Conservation (phyloP, 768 basidiomycete species). For the Psilocybe tampanensis region DNA sequence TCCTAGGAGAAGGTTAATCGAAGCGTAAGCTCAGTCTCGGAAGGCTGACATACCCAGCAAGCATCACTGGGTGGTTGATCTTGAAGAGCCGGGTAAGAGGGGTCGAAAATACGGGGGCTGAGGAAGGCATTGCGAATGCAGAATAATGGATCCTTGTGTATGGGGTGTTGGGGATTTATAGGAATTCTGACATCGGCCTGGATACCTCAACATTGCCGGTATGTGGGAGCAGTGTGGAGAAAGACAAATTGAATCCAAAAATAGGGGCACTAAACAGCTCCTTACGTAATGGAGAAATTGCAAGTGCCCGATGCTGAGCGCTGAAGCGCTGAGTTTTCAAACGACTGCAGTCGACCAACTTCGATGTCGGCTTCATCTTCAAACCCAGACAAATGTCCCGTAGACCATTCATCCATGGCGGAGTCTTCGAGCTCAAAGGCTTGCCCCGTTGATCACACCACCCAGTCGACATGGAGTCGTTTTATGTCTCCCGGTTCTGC, state of each 20-base stretch:
- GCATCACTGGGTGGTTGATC: slow-evolving; percentile 83
- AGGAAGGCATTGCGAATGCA: slow-evolving; percentile 60
- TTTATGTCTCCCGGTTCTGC: slow-evolving; percentile 37
- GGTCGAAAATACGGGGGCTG: slow-evolving; percentile 65
- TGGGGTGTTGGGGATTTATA: slow-evolving; percentile 7
- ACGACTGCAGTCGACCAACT: not conserved
- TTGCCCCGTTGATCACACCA: slow-evolving; percentile 46
- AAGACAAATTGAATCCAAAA: not conserved
- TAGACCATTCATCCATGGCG: slow-evolving; percentile 49
- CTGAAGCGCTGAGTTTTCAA: slow-evolving; percentile 1
- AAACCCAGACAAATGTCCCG: slow-evolving; percentile 53
- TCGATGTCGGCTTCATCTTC: slow-evolving; percentile 28
- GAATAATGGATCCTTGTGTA: slow-evolving; percentile 4
- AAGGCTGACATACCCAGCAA: slow-evolving; percentile 57
- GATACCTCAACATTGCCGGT: slow-evolving; percentile 11
- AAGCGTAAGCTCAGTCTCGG: too few relatives aligned
- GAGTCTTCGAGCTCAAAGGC: slow-evolving; percentile 6
- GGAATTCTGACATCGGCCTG: slow-evolving; percentile 11
- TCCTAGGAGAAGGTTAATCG: slow-evolving; percentile 38
- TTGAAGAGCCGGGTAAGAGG: slow-evolving; percentile 76
- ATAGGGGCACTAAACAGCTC: not conserved
- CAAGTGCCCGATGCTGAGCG: slow-evolving; percentile 10
- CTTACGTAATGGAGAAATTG: slow-evolving; percentile 18
- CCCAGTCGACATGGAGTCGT: slow-evolving; percentile 43
- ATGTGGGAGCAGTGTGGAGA: not conserved